Evolutionary conservation across 257 asterid species (phyloP), one percentile per base, ranked within the genome.

Genomic region (Thymus quinquecostatus): DNA sequence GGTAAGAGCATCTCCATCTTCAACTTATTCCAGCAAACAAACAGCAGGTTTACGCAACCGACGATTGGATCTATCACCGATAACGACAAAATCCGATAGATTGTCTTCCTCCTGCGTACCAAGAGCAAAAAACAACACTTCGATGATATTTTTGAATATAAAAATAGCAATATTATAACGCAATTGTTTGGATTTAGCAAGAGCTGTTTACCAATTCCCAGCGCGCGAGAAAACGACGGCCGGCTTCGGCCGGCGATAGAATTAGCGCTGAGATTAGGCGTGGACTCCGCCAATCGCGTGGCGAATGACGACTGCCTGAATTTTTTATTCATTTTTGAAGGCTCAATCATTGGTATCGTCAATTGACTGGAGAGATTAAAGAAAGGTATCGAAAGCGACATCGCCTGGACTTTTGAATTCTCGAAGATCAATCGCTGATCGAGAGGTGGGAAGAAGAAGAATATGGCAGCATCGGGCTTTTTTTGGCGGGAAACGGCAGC

Each of bases 171-270:
- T 1, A 38, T 4, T 4, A 38, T 38, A 38, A 21, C 21, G 21
- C 0, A 21, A 21, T 5, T 38, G 3, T 38, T 38, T 5, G 6
- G 41, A 38, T 4, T 38, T 38, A 38, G 4, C 6, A 38, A 6
- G 3, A 1, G 41, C 8, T 7, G 7, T 21, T 38, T 38, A 38
- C 41, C 41, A 4, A 38, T 5, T 38, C 6, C 6, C 6, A 4
- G 41, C 3, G 34, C 34, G 12, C 13, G 12, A 6, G 68, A 55
- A 68, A 62, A 58, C 49, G 77, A 48, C 57, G 49, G 78, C 82
- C 78, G 85, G 82, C 85, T 55, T 14, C 10, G 29, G 84, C 82
- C 82, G 80, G 86, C 84, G 55, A 60, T 76, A 43, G 78, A 77
- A 59, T 73, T 13, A 40, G 56, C 56, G 48, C 45, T 14, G 73